Conservation (phyloP, 2,329 filamentous ascomycete genomes). For the Chaetomiaceae sp. region DNA sequence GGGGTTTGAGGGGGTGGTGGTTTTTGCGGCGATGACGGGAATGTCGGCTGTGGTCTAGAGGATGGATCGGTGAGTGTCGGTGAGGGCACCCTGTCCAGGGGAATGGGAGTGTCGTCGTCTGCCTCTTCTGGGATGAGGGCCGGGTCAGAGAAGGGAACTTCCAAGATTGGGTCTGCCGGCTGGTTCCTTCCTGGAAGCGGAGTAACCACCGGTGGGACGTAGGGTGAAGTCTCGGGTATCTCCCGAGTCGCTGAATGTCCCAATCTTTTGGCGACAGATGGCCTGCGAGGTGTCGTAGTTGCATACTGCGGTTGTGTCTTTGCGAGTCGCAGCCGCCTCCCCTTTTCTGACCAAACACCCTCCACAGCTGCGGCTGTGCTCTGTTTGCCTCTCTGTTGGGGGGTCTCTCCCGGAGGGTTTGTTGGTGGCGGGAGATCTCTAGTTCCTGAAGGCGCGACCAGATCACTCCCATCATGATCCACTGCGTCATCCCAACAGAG, state of each 20-base stretch:
- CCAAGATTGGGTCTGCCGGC: not conserved
- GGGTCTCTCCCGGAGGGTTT: not conserved
- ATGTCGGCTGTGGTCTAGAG: not conserved
- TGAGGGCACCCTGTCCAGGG: conserved; percentile 2
- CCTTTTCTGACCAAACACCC: not conserved
- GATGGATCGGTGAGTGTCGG: conserved; percentile 13
- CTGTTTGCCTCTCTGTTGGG: not conserved
- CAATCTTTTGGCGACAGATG: too few species aligned
- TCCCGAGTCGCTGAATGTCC: not conserved
- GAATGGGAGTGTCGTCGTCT: not conserved
- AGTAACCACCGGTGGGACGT: not conserved
- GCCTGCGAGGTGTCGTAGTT: too few species aligned
- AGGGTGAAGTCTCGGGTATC: conserved; percentile 9
- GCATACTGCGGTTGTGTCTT: not conserved
- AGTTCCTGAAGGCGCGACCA: not conserved
- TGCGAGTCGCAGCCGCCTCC: not conserved
- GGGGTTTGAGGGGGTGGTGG: not conserved
- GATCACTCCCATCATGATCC: not conserved
- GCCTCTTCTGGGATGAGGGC: not conserved
- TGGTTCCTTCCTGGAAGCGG: not conserved
- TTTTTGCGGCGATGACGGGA: not conserved
- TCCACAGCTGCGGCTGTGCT: not conserved
- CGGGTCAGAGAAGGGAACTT: conserved; percentile 1
- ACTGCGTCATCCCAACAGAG: not conserved
- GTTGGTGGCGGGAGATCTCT: too few species aligned